A percentile compares a stretch with the other conserved stretches of the same genome.
These are phyloP conservation scores for Aspergillus alliaceus DNA, from an alignment of 2,329 filamentous ascomycete species.

Conservation along the genomic window DNA sequence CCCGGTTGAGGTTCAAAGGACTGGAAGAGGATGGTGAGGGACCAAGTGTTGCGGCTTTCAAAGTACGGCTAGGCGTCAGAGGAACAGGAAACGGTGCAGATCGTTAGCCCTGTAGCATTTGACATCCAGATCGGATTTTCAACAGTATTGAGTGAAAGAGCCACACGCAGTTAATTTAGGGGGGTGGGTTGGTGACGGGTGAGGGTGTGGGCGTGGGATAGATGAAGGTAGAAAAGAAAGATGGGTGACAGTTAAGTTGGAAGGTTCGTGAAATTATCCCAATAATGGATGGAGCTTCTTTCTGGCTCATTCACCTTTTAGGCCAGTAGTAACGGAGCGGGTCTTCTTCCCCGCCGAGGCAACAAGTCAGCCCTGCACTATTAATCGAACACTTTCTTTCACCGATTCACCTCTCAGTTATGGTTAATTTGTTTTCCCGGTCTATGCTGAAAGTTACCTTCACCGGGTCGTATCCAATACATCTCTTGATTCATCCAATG, in stretches of 20 bases:
- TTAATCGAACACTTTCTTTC: too few species aligned
- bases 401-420: too few species aligned
- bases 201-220: conserved; percentile 3
- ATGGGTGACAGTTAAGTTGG: conserved; percentile 17
- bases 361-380: conserved; percentile 5
- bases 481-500: too few species aligned
- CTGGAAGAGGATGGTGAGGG: conserved; percentile 19
- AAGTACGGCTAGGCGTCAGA: conserved; percentile 26
- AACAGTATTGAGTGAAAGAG: not conserved
- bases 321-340: conserved; percentile 17
- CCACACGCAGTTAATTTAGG: not conserved
- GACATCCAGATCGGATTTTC: conserved; percentile 12
- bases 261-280: conserved; percentile 25
- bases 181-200: not conserved
- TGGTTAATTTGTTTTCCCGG: too few species aligned
- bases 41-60: conserved; percentile 20
- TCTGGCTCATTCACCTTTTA: conserved; percentile 10
- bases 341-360: conserved; percentile 23
- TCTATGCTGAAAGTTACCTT: too few species aligned
- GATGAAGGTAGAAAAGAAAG: conserved; percentile 13
- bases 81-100: conserved; percentile 44
- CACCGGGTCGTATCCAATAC: too few species aligned
- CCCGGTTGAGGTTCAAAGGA: not conserved
- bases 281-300: conserved; percentile 16
- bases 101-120: conserved; percentile 33